These are phyloP conservation scores for Naumovozyma castellii DNA, from an alignment of 805 yeast genomes.

Conservation along the genomic window DNA sequence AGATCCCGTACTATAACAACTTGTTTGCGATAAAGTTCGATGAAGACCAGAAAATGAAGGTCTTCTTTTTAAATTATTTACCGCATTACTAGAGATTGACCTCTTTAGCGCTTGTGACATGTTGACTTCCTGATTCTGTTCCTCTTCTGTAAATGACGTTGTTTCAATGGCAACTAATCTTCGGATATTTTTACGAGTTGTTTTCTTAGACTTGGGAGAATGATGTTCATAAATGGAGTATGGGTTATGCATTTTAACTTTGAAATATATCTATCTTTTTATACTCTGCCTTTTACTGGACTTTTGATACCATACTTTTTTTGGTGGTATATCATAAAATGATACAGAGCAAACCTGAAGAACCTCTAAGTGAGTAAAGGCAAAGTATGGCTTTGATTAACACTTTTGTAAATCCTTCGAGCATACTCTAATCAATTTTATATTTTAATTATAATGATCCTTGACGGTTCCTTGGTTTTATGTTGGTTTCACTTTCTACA, in stretches of 20 bases:
- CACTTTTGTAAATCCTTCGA: too few species aligned
- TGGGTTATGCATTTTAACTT: too few species aligned
- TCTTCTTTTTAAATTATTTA: slow-evolving; percentile 2
- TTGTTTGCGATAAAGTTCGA: slow-evolving; percentile 4
- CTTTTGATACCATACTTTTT: not conserved
- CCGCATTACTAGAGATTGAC: slow-evolving; percentile 4
- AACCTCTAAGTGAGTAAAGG: too few species aligned
- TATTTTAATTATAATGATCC: too few species aligned
- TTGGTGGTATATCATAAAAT: not conserved
- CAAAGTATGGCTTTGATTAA: too few species aligned
- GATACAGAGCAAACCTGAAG: not conserved
- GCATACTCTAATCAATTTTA: too few species aligned
- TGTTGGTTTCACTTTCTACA: too few species aligned
- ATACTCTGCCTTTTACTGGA: not conserved
- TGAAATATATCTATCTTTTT: too few species aligned
- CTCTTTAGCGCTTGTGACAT: slow-evolving; percentile 3
- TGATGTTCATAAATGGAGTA: not conserved
- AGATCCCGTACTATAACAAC: slow-evolving; percentile 1
- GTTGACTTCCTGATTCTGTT: not conserved
- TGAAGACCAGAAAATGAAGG: slow-evolving; percentile 2
- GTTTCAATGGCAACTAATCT: not conserved
- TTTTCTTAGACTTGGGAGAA: not conserved
- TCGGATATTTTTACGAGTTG: not conserved
- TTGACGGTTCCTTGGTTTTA: too few species aligned
- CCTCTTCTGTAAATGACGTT: not conserved